Percentiles rank a stretch among this genome's conserved stretches.
These are phyloP conservation scores for Wickerhamomyces bisporus DNA, from an alignment of 805 yeast species.

Conservation along the genomic window DNA sequence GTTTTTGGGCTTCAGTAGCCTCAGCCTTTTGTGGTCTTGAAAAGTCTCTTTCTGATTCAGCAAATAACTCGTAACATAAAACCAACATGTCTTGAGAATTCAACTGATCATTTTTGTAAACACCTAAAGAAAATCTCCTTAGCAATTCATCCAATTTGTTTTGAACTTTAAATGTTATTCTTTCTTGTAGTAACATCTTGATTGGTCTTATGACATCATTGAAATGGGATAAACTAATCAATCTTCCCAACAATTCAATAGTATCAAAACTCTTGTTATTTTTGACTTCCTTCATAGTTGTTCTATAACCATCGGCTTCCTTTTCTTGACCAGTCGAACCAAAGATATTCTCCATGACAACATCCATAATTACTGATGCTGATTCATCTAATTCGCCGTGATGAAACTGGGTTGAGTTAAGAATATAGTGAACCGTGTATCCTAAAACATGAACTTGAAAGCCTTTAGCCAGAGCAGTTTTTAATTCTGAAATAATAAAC, in stretches of 20 bases:
- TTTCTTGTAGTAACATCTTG: slow-evolving; percentile 55
- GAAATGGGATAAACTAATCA: slow-evolving; percentile 55
- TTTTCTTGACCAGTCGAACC: slow-evolving; percentile 92
- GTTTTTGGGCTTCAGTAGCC: slow-evolving; percentile 46
- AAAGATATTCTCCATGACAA: slow-evolving; percentile 88
- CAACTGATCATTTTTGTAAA: slow-evolving; percentile 62
- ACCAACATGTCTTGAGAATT: slow-evolving; percentile 54
- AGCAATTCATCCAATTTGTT: slow-evolving; percentile 74
- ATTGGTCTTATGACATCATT: slow-evolving; percentile 61
- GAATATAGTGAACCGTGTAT: slow-evolving; percentile 72
- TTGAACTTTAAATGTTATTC: slow-evolving; percentile 62
- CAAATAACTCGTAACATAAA: slow-evolving; percentile 68
- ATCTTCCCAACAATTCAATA: slow-evolving; percentile 68
- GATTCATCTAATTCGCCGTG: slow-evolving; percentile 77
- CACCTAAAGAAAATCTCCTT: slow-evolving; percentile 73
- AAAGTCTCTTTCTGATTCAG: slow-evolving; percentile 39
- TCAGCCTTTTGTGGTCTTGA: slow-evolving; percentile 15
- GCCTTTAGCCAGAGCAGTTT: slow-evolving; percentile 76
- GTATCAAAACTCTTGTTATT: slow-evolving; percentile 84
- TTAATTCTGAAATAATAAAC: slow-evolving; percentile 74
- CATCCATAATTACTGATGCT: slow-evolving; percentile 52
- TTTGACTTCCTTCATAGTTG: slow-evolving; percentile 86
- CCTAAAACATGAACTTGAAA: slow-evolving; percentile 92
- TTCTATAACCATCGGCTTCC: slow-evolving; percentile 86
- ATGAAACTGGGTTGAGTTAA: slow-evolving; percentile 47